phyloP scores from a whole-genome alignment of 306 rosid genomes.

The Bauhinia variegata region DNA sequence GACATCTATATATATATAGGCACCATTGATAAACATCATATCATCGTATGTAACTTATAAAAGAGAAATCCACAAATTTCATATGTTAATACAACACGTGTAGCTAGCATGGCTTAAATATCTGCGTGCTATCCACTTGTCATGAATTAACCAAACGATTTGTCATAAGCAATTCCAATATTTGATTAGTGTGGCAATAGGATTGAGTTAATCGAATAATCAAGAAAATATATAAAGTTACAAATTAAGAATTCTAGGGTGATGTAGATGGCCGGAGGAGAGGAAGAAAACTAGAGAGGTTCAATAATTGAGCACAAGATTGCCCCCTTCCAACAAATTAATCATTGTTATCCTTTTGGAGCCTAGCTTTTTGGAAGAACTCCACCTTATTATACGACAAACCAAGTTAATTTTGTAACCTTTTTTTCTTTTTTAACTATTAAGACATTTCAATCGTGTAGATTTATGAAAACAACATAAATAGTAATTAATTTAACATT shows the following conservation, averaged over 20 bases:
- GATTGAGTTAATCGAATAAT: neutral
- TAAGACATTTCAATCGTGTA: too few species aligned
- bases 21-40: conserved; percentile 8
- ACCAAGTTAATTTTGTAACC: too few species aligned
- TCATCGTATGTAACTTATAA: neutral
- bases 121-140: conserved; percentile 24
- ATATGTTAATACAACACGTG: conserved; percentile 24
- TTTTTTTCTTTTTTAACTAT: too few species aligned
- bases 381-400: too few species aligned
- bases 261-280: neutral
- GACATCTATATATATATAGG: neutral
- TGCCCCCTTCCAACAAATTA: conserved; percentile 20
- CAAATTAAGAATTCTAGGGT: conserved; percentile 4
- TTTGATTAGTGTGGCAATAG: conserved; percentile 14
- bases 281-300: neutral
- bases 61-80: neutral
- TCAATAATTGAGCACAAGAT: conserved; percentile 34
- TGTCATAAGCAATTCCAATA: conserved; percentile 4
- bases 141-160: conserved; percentile 27
- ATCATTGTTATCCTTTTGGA: conserved; percentile 21
- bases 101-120: neutral
- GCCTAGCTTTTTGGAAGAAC: neutral
- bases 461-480: too few species aligned
- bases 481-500: too few species aligned
- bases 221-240: conserved; percentile 19